Conservation (phyloP, 75 land plant species). For the Selaginella moellendorffii region DNA sequence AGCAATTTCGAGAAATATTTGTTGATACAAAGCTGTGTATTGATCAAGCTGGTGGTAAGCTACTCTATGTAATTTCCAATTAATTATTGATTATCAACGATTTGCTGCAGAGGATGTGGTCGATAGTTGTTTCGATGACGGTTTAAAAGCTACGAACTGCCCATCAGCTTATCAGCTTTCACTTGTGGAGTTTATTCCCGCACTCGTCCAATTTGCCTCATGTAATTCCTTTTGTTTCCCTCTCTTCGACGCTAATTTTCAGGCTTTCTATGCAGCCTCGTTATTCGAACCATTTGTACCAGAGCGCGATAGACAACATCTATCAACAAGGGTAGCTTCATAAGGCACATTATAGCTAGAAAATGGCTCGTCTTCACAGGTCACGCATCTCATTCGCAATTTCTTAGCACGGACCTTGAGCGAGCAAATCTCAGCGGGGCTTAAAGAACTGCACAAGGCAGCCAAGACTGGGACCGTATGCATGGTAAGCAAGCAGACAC, state of each 20-base stretch:
- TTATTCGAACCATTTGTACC: not conserved
- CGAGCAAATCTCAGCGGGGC: not conserved
- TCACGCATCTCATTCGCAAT: not conserved
- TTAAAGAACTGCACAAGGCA: not conserved
- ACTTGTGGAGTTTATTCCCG: not conserved
- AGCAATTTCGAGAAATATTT: constrained; percentile 1
- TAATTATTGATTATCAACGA: not conserved
- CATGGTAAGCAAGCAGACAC: not conserved
- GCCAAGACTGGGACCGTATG: not conserved
- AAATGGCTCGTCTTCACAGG: not conserved
- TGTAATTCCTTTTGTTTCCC: not conserved
- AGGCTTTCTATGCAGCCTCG: not conserved
- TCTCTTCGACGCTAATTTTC: not conserved
- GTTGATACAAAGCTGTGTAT: not conserved
- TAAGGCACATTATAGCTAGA: not conserved
- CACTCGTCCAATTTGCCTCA: not conserved
- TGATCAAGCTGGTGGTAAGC: not conserved
- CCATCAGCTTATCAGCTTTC: not conserved
- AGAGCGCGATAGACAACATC: not conserved
- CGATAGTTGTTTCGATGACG: not conserved
- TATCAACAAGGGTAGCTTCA: not conserved
- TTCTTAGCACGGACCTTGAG: not conserved
- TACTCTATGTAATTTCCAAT: not conserved
- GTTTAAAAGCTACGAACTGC: not conserved
- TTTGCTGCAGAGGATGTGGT: not conserved